phyloP scores from a whole-genome alignment of 108 stramenopile genomes.

The Mayamaea pseudoterrestris region DNA sequence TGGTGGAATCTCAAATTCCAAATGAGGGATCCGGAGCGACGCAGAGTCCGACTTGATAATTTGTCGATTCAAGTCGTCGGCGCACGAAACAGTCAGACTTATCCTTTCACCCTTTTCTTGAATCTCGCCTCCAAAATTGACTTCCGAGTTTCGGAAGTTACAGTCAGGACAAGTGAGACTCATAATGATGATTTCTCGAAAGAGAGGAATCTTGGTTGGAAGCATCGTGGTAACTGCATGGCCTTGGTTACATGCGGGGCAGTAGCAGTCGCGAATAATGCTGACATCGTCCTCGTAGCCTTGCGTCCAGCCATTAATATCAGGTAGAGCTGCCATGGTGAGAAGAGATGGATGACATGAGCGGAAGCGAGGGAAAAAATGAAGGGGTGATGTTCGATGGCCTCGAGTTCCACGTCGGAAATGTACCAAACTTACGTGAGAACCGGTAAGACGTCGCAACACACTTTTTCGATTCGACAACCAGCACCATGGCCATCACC shows the following conservation, averaged over 20 bases:
- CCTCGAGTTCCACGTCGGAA: too few species aligned
- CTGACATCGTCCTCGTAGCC: conserved; percentile 2
- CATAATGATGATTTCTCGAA: conserved; percentile 71
- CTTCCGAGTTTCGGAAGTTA: conserved; percentile 29
- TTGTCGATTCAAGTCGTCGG: conserved; percentile 63
- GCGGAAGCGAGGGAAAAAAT: too few species aligned
- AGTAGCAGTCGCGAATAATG: conserved; percentile 12
- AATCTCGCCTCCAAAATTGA: conserved; percentile 63
- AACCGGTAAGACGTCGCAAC: too few species aligned
- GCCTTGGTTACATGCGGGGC: conserved; percentile 19
- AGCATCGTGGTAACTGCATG: conserved; percentile 45
- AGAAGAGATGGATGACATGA: too few species aligned
- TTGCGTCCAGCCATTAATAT: too few species aligned
- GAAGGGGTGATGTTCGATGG: too few species aligned
- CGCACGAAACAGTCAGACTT: conserved; percentile 9
- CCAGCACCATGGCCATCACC: too few species aligned
- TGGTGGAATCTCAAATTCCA: conserved; percentile 80
- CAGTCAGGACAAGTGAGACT: conserved; percentile 46
- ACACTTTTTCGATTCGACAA: too few species aligned
- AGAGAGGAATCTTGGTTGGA: conserved; percentile 64
- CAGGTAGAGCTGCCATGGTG: too few species aligned
- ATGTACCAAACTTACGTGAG: too few species aligned
- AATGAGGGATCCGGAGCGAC: conserved; percentile 24
- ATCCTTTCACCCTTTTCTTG: conserved; percentile 54
- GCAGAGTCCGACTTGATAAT: conserved; percentile 74